Conservation (phyloP, 441 rosid genomes). For the Sinapis alba region DNA sequence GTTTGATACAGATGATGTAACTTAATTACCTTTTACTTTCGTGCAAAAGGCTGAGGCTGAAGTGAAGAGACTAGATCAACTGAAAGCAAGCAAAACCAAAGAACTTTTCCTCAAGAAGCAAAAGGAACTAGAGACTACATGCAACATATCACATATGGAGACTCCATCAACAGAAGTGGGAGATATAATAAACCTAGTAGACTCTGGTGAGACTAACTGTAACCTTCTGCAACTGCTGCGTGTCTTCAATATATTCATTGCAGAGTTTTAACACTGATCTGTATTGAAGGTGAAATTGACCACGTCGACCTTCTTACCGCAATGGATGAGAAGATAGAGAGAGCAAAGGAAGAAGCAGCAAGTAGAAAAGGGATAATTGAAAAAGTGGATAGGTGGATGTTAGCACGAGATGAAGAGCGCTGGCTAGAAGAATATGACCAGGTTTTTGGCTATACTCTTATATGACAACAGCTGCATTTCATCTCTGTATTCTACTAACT, state of each 20-base stretch:
- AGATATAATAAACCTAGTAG: constrained; percentile 64
- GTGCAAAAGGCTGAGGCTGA: constrained; percentile 80
- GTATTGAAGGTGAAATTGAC: constrained; percentile 77
- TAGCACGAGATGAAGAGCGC: constrained; percentile 87
- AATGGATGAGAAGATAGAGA: constrained; percentile 87
- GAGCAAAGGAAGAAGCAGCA: constrained; percentile 87
- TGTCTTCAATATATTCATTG: constrained; percentile 19
- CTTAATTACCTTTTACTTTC: constrained; percentile 14
- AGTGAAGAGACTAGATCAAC: constrained; percentile 90
- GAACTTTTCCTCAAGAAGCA: constrained; percentile 90
- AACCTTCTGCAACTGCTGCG: constrained; percentile 6
- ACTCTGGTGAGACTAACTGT: constrained; percentile 60
- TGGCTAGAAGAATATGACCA: constrained; percentile 98
- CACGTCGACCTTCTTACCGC: constrained; percentile 80
- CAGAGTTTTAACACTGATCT: constrained; percentile 34
- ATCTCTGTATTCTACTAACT: constrained; percentile 21
- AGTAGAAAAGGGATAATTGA: constrained; percentile 94
- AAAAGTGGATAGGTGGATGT: constrained; percentile 84
- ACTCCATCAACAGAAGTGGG: constrained; percentile 75
- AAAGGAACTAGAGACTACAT: constrained; percentile 77
- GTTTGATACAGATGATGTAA: background rate
- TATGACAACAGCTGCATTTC: constrained; percentile 11
- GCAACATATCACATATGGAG: constrained; percentile 89
- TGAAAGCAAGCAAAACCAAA: constrained; percentile 93
- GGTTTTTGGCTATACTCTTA: constrained; percentile 46